Evolutionary conservation across 1,284 basidiomycete species (phyloP).

Genomic region (Boletus calvinii): DNA sequence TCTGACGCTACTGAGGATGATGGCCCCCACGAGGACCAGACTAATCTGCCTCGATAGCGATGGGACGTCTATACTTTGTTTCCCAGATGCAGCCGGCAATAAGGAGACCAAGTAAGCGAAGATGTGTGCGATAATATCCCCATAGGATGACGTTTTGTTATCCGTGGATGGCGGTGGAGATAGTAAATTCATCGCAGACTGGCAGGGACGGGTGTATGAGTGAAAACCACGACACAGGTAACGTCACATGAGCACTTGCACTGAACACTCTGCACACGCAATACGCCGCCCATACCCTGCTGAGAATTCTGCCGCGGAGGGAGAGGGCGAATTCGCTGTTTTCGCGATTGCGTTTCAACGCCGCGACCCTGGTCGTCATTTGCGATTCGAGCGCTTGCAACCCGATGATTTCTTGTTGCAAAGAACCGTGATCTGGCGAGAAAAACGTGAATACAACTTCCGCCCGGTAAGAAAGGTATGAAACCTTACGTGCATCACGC

Average conservation of each 20-base stretch:
- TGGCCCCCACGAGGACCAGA: slow-evolving; percentile 65
- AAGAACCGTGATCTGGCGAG: slow-evolving; percentile 25
- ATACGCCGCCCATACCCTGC: slow-evolving; percentile 61
- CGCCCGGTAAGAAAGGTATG: neutral
- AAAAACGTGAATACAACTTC: slow-evolving; percentile 8
- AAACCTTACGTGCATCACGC: slow-evolving; percentile 32
- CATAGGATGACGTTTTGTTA: slow-evolving; percentile 42
- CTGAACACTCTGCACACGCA: slow-evolving; percentile 63
- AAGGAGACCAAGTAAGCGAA: slow-evolving; percentile 53
- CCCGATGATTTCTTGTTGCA: slow-evolving; percentile 57
- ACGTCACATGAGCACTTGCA: slow-evolving; percentile 43
- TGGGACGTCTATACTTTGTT: slow-evolving; percentile 36
- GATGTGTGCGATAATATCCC: slow-evolving; percentile 60
- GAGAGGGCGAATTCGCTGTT: slow-evolving; percentile 54
- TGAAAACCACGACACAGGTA: neutral
- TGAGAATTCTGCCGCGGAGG: slow-evolving; percentile 50
- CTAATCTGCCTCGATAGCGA: slow-evolving; percentile 65
- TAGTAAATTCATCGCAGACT: slow-evolving; percentile 63
- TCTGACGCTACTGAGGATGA: slow-evolving; percentile 69
- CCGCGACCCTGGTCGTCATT: slow-evolving; percentile 59
- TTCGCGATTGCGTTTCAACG: slow-evolving; percentile 48
- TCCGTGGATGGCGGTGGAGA: slow-evolving; percentile 42
- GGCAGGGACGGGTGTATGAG: slow-evolving; percentile 16
- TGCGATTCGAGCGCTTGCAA: slow-evolving; percentile 66
- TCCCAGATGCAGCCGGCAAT: slow-evolving; percentile 34